phyloP scores from a whole-genome alignment of 139 green algal species.

The Zygnema cylindricum region DNA sequence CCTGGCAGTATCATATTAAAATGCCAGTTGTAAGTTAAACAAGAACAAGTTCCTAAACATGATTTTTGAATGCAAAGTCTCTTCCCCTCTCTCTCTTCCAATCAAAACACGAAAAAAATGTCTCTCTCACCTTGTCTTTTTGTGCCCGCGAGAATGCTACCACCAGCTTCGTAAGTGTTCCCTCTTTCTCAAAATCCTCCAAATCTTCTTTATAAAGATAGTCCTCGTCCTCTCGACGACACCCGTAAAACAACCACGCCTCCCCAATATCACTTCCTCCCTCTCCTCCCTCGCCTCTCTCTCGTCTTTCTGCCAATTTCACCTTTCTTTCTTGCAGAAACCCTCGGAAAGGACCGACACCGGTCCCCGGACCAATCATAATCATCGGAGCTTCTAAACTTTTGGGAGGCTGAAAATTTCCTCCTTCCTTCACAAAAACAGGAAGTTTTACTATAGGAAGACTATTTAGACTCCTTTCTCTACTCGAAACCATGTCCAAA shows the following conservation, averaged over 20 bases:
- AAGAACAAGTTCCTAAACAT: background rate
- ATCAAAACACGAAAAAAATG: background rate
- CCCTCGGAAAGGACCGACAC: conserved; percentile 78
- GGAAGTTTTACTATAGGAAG: conserved; percentile 42
- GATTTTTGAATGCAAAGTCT: background rate
- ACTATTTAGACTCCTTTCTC: conserved; percentile 5
- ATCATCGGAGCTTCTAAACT: conserved; percentile 74
- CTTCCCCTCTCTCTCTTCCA: background rate
- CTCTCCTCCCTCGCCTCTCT: background rate
- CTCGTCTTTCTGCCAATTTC: background rate
- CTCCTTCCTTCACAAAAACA: conserved; percentile 63
- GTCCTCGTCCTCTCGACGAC: conserved; percentile 79
- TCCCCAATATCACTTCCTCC: conserved; percentile 1
- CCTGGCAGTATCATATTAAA: background rate
- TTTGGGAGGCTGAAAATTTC: conserved; percentile 72
- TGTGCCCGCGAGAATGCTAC: conserved; percentile 81
- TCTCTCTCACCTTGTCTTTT: conserved; percentile 53
- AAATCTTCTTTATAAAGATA: conserved; percentile 85
- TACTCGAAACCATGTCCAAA: conserved; percentile 20
- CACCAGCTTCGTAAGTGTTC: conserved; percentile 76
- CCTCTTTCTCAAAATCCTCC: conserved; percentile 71
- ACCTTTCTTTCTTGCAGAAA: conserved; percentile 78
- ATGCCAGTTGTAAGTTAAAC: background rate
- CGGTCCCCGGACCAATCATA: conserved; percentile 90
- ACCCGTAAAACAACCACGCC: conserved; percentile 86